A percentile compares a stretch with the other conserved stretches of the same genome.
These are phyloP conservation scores for Nemania diffusa DNA, from an alignment of 2,329 filamentous ascomycete species.

Conservation along the genomic window DNA sequence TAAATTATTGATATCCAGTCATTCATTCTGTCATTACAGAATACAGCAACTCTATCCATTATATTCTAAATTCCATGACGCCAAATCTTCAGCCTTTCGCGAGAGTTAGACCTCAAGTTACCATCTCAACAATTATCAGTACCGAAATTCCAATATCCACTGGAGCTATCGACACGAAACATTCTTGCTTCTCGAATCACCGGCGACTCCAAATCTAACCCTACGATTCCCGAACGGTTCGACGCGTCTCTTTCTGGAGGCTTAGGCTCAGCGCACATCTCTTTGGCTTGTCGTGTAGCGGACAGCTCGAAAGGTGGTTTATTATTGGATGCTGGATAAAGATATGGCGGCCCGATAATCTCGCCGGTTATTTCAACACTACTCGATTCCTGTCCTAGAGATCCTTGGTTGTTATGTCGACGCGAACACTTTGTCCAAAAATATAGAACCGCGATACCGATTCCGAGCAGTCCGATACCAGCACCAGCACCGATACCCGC, in stretches of 20 bases:
- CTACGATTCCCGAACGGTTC: constrained; percentile 12
- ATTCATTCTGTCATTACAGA: not conserved
- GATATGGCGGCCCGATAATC: constrained; percentile 13
- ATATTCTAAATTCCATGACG: not conserved
- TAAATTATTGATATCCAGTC: not conserved
- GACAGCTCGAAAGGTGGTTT: constrained; percentile 22
- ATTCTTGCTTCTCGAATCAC: not conserved
- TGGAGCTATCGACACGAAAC: not conserved
- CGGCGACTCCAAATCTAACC: not conserved
- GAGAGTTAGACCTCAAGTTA: not conserved
- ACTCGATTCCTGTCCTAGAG: not conserved
- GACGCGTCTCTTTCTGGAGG: constrained; percentile 20
- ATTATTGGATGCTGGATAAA: constrained; percentile 23
- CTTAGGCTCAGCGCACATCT: constrained; percentile 15
- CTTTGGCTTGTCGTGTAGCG: constrained; percentile 9
- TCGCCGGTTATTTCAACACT: not conserved
- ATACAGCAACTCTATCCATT: not conserved
- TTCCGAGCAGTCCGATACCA: constrained; percentile 20
- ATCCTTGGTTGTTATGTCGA: not conserved
- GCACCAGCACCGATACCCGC: constrained; percentile 24
- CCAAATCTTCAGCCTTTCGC: not conserved
- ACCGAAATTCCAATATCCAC: not conserved
- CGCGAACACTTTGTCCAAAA: constrained; percentile 8
- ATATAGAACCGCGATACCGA: constrained; percentile 13
- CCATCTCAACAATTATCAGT: not conserved